Conservation (phyloP, 1,284 basidiomycete species). For the Schizophyllum commune region DNA sequence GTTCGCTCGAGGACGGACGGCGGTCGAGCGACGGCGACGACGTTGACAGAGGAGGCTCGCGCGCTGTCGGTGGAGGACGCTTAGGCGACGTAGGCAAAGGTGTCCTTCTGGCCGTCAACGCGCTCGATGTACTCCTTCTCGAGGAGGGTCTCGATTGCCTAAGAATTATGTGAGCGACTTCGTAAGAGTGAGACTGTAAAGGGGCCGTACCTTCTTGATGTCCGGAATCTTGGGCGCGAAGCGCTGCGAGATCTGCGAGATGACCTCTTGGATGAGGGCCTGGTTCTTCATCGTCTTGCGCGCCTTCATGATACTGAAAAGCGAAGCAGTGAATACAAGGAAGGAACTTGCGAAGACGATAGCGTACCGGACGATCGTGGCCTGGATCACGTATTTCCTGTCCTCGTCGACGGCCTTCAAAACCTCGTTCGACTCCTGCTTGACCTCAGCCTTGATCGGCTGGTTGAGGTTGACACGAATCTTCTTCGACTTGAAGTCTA, state of each 20-base stretch:
- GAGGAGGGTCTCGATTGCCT: slow-evolving; percentile 95
- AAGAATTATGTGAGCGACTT: slow-evolving; percentile 2
- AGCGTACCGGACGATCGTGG: slow-evolving; percentile 87
- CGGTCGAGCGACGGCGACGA: not conserved
- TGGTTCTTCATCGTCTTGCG: slow-evolving; percentile 98
- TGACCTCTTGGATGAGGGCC: slow-evolving; percentile 89
- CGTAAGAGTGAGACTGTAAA: too few relatives aligned
- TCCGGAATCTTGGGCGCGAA: slow-evolving; percentile 89
- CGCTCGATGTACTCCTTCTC: slow-evolving; percentile 99
- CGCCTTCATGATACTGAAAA: slow-evolving; percentile 88
- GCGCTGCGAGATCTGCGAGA: slow-evolving; percentile 82
- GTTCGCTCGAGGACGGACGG: not conserved
- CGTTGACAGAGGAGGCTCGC: not conserved
- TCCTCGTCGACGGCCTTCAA: slow-evolving; percentile 97
- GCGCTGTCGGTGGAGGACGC: not conserved
- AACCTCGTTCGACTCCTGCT: slow-evolving; percentile 87
- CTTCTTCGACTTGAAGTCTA: slow-evolving; percentile 97
- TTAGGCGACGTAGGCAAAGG: slow-evolving; percentile 70
- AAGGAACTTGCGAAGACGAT: too few relatives aligned
- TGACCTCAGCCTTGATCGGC: slow-evolving; percentile 92
- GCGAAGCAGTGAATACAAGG: not conserved
- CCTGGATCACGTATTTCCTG: slow-evolving; percentile 94
- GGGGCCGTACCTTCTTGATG: slow-evolving; percentile 92
- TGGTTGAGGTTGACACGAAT: slow-evolving; percentile 91
- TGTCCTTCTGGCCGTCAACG: slow-evolving; percentile 75